A percentile compares a stretch with the other conserved stretches of the same genome.
Evolutionary conservation across 192 early-diverging fungal genomes (phyloP).

Genomic region (Coemansia sp.): DNA sequence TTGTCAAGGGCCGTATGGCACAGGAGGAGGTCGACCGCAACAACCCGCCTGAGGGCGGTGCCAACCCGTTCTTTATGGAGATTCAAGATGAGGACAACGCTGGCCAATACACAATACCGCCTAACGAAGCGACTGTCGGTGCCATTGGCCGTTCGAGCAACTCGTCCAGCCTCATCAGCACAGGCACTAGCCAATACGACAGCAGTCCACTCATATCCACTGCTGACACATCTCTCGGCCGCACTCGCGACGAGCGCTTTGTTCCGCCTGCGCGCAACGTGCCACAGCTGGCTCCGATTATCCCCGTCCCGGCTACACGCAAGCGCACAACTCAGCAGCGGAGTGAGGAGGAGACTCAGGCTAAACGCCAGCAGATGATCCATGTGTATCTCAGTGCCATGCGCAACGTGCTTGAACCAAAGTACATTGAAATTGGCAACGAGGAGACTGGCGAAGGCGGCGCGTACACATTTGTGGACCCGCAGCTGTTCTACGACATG

Average conservation of each 20-base stretch:
- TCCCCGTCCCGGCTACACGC: conserved; percentile 4
- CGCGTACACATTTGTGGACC: conserved; percentile 81
- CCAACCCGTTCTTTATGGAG: conserved; percentile 41
- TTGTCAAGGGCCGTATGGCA: conserved; percentile 49
- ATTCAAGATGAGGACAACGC: conserved; percentile 38
- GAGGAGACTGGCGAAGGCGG: conserved; percentile 53
- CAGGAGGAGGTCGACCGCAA: conserved; percentile 59
- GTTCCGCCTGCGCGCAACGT: background rate
- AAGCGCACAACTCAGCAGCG: conserved; percentile 30
- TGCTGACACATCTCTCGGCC: conserved; percentile 14
- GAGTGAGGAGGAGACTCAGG: conserved; percentile 34
- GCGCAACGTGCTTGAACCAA: conserved; percentile 65
- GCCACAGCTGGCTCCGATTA: background rate
- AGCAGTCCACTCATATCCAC: conserved; percentile 47
- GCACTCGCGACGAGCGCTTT: conserved; percentile 7
- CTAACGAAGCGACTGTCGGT: conserved; percentile 3
- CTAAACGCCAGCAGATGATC: conserved; percentile 52
- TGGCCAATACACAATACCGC: background rate
- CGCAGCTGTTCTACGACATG: conserved; percentile 73
- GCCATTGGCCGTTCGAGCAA: conserved; percentile 21
- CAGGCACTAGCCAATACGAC: conserved; percentile 47
- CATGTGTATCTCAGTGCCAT: conserved; percentile 59
- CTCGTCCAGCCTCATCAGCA: conserved; percentile 32
- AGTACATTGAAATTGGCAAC: conserved; percentile 61
- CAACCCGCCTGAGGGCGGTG: conserved; percentile 48